These are phyloP conservation scores for Globisporangium rhizosaccharum DNA, from an alignment of 352 stramenopile species.

Conservation along the genomic window DNA sequence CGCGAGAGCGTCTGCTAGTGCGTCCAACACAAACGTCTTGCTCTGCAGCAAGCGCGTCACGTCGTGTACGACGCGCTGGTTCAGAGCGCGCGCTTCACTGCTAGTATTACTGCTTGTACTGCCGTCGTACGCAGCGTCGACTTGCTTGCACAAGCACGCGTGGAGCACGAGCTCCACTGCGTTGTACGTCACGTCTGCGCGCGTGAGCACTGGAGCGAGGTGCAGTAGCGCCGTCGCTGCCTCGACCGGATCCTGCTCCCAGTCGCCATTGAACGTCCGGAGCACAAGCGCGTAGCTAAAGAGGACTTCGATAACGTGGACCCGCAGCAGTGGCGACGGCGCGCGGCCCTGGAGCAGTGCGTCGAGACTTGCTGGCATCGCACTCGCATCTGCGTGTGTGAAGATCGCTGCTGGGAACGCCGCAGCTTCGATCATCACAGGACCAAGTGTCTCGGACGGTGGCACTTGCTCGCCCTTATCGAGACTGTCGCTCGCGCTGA, in stretches of 20 bases:
- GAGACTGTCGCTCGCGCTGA: conserved; percentile 10
- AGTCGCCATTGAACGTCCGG: conserved; percentile 76
- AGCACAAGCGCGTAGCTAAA: conserved; percentile 69
- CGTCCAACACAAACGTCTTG: conserved; percentile 60
- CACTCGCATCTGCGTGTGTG: conserved; percentile 25
- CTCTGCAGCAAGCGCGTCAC: conserved; percentile 26
- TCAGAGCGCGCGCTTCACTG: conserved; percentile 11
- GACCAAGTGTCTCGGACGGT: conserved; percentile 5
- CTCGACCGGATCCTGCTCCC: conserved; percentile 45
- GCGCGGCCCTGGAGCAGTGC: conserved; percentile 23
- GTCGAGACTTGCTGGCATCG: conserved; percentile 30
- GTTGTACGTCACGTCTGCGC: conserved; percentile 37
- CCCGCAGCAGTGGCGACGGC: conserved; percentile 39
- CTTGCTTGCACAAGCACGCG: conserved; percentile 25
- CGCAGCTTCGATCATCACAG: conserved; percentile 25
- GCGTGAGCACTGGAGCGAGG: conserved; percentile 37
- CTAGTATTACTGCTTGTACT: neutral
- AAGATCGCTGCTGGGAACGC: conserved; percentile 48
- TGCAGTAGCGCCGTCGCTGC: conserved; percentile 41
- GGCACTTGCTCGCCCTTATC: conserved; percentile 11
- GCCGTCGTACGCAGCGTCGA: conserved; percentile 13
- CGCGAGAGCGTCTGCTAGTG: conserved; percentile 39
- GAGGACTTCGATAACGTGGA: conserved; percentile 62
- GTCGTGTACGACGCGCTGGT: conserved; percentile 38
- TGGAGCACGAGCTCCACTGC: conserved; percentile 42